Evolutionary conservation across 306 rosid genomes (phyloP), one percentile per base, ranked within the genome.

Genomic region (Cicer bijugum): DNA sequence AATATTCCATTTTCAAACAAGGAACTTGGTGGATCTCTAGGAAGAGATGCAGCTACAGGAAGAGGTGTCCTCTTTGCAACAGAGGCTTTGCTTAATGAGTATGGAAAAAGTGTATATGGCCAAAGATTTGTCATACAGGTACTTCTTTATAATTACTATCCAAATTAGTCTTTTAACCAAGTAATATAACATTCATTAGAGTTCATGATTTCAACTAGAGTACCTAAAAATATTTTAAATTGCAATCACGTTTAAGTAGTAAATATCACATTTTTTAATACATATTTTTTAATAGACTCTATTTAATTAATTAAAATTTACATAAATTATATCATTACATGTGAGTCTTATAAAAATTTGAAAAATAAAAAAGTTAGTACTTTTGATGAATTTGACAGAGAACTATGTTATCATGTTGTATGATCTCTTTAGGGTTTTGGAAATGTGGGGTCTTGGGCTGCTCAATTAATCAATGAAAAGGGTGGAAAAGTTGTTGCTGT

Each of bases 381-480:
- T 53, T 56, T 56, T 56, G 12, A 50, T 19, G 37, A 56, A 56
- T 56, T 20, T 20, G 62, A 56, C 38, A 56, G 9, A 56, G 28
- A 23, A 57, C 3, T 3, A 57, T 57, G 40, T 23, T 55, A 35
- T 35, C 23, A 63, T 42, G 9, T 63, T 52, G 47, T 74, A 3
- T 57, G 35, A 7, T 3, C 4, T 72, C 1, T 74, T 84, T 82
- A 91, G 96, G 98, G 98, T 67, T 93, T 93, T 53, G 98, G 98
- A 35, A 90, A 93, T 72, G 98, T 93, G 45, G 98, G 97, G 20
- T 90, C 98, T 1, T 91, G 98, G 96, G 98, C 98, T 20, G 98
- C 98, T 8, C 86, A 80, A 57, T 77, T 93, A 55, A 89, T 89
- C 11, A 86, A 74, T 75, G 93, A 91, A 85, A 86, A 75, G 14